These are phyloP conservation scores for Sisymbrium altissimum DNA, from an alignment of 345 rosid species.

Conservation along the genomic window DNA sequence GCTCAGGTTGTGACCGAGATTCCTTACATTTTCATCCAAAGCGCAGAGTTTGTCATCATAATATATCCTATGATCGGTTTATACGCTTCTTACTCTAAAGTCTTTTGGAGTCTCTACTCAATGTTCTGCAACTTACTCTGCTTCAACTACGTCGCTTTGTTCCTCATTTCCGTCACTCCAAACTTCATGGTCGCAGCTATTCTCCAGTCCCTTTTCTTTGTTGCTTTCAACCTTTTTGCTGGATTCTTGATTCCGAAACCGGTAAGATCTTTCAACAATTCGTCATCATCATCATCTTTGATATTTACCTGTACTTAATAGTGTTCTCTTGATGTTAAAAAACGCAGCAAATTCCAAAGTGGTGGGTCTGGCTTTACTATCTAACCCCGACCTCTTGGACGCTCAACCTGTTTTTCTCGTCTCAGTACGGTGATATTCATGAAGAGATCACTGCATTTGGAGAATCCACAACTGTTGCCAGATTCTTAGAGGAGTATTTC, in stretches of 20 bases:
- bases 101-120: slow-evolving; percentile 59
- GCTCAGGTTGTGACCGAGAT: slow-evolving; percentile 74
- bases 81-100: slow-evolving; percentile 42
- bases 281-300: too few relatives aligned
- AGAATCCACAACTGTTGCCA: slow-evolving; percentile 37
- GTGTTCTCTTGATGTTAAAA: neutral
- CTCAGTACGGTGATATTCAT: slow-evolving; percentile 72
- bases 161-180: slow-evolving; percentile 60
- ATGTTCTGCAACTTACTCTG: slow-evolving; percentile 50
- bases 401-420: slow-evolving; percentile 50
- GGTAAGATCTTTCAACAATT: too few relatives aligned
- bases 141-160: slow-evolving; percentile 65
- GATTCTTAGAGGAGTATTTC: slow-evolving; percentile 52
- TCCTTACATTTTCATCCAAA: slow-evolving; percentile 53
- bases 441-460: slow-evolving; percentile 47
- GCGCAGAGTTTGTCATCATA: slow-evolving; percentile 37
- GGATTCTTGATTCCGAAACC: slow-evolving; percentile 59
- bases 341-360: slow-evolving; percentile 70
- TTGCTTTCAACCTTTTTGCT: slow-evolving; percentile 48
- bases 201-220: slow-evolving; percentile 39
- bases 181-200: slow-evolving; percentile 53
- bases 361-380: slow-evolving; percentile 84
- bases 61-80: slow-evolving; percentile 72
- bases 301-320: neutral
- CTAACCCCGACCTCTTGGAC: slow-evolving; percentile 70